Conservation (phyloP, 495 filamentous ascomycete species). For the Choiromyces venosus region DNA sequence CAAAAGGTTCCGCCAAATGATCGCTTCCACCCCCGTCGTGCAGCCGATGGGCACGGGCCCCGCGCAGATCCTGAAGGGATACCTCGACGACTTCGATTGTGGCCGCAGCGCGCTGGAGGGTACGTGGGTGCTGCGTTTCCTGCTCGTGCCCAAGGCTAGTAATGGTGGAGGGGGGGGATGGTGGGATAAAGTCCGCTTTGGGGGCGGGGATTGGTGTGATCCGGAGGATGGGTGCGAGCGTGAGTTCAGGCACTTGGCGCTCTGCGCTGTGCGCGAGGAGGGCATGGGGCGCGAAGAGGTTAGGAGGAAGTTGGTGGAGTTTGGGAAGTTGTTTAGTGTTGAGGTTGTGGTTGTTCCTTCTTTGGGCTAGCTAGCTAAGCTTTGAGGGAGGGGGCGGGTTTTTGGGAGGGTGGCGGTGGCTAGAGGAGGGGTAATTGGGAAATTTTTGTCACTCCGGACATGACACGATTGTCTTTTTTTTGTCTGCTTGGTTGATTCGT, state of each 20-base stretch:
- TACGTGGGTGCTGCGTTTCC: conserved; percentile 30
- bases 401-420: no score
- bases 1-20: conserved; percentile 34
- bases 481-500: no score
- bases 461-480: no score
- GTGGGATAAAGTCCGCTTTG: conserved; percentile 13
- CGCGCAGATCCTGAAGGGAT: conserved; percentile 29
- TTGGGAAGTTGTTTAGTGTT: conserved; percentile 29
- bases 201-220: conserved; percentile 24
- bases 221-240: conserved; percentile 18
- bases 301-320: conserved; percentile 31
- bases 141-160: conserved; percentile 21
- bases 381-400: no score
- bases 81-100: conserved; percentile 33
- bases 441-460: no score
- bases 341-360: conserved; percentile 33
- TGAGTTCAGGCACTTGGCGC: conserved; percentile 27
- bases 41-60: conserved; percentile 32
- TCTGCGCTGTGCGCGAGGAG: conserved; percentile 26
- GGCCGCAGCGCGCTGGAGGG: conserved; percentile 19
- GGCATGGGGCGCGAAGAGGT: conserved; percentile 28
- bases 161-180: conserved; percentile 11
- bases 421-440: no score
- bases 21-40: conserved; percentile 30
- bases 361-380: no score